phyloP scores from a whole-genome alignment of 1,139 yeast species.

The Pichia sp. region DNA sequence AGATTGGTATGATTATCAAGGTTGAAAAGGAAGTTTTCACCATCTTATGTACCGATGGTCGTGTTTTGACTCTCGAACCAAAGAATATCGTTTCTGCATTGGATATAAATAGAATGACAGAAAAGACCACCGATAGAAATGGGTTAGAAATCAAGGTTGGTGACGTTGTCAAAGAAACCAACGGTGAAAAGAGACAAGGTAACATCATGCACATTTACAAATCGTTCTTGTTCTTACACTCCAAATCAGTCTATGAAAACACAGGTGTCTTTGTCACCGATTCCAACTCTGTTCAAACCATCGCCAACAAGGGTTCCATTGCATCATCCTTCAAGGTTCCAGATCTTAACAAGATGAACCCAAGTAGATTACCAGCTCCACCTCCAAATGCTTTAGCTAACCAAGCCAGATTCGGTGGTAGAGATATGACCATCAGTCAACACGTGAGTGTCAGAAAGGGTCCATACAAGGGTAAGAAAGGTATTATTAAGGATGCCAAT shows the following conservation, averaged over 20 bases:
- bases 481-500: slow-evolving; percentile 90
- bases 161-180: slow-evolving; percentile 82
- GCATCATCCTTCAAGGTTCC: slow-evolving; percentile 52
- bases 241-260: slow-evolving; percentile 77
- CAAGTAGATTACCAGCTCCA: slow-evolving; percentile 54
- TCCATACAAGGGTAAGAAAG: slow-evolving; percentile 91
- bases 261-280: slow-evolving; percentile 88
- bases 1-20: slow-evolving; percentile 85
- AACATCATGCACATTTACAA: slow-evolving; percentile 83
- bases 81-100: slow-evolving; percentile 79
- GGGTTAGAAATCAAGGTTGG: slow-evolving; percentile 88
- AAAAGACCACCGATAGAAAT: slow-evolving; percentile 81
- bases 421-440: slow-evolving; percentile 78
- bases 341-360: slow-evolving; percentile 68
- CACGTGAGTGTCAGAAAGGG: slow-evolving; percentile 88
- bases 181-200: slow-evolving; percentile 86
- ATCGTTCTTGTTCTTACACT: slow-evolving; percentile 72
- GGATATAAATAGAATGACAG: slow-evolving; percentile 59
- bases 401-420: slow-evolving; percentile 52
- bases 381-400: slow-evolving; percentile 43
- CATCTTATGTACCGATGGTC: slow-evolving; percentile 83
- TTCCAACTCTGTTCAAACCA: slow-evolving; percentile 74
- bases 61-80: slow-evolving; percentile 68
- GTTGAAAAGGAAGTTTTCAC: slow-evolving; percentile 86
- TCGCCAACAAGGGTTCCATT: slow-evolving; percentile 74